These are phyloP conservation scores for Noccaea bulbosa DNA, from an alignment of 345 rosid species.

Conservation along the genomic window DNA sequence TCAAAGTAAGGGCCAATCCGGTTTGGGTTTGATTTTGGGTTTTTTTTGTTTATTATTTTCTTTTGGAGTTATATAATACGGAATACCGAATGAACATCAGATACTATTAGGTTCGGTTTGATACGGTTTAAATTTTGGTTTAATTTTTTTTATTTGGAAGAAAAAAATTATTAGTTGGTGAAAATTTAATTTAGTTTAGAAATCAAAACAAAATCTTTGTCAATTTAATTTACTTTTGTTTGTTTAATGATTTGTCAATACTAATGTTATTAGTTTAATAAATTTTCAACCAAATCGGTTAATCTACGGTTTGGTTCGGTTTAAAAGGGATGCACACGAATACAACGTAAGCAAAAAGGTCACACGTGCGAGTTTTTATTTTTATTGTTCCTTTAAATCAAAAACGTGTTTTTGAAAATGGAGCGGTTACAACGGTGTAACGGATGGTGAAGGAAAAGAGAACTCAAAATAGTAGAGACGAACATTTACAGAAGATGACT, in stretches of 20 bases:
- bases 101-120: not conserved
- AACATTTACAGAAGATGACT: conserved; percentile 30
- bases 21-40: not conserved
- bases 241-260: too few species aligned
- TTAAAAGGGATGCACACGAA: not conserved
- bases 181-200: too few species aligned
- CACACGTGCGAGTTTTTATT: conserved; percentile 20
- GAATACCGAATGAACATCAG: not conserved
- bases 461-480: conserved; percentile 38
- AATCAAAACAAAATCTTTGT: too few species aligned
- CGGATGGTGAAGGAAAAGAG: conserved; percentile 29
- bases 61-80: not conserved
- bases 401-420: not conserved
- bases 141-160: too few species aligned
- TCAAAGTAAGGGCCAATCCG: not conserved
- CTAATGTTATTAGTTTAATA: too few species aligned
- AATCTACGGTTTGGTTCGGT: not conserved
- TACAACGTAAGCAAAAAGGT: not conserved
- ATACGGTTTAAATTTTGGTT: not conserved
- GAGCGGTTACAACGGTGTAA: conserved; percentile 43
- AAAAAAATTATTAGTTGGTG: too few species aligned
- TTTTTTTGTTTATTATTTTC: not conserved
- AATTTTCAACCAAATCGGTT: not conserved
- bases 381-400: too few species aligned
- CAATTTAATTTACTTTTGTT: too few species aligned